Conservation (phyloP, 306 rosid species). For the Corylus americana region DNA sequence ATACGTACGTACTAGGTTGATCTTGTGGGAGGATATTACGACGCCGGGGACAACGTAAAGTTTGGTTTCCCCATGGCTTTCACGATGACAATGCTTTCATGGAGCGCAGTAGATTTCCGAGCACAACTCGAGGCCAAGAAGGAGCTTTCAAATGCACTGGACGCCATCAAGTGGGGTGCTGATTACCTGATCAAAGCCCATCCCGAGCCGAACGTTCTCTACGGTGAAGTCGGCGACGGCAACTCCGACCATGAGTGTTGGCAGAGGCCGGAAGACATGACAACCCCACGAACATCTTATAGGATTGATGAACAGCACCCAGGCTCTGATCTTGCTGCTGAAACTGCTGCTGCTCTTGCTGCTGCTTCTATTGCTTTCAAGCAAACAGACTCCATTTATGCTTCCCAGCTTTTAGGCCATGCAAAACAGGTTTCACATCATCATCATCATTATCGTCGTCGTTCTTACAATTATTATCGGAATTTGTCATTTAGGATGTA, state of each 20-base stretch:
- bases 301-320: constrained; percentile 42
- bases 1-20: constrained; percentile 28
- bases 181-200: constrained; percentile 63
- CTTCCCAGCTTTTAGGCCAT: constrained; percentile 36
- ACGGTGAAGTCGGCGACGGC: constrained; percentile 55
- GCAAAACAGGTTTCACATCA: constrained; percentile 43
- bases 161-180: constrained; percentile 68
- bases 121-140: constrained; percentile 17
- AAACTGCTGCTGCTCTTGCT: constrained; percentile 63
- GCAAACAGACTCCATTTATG: constrained; percentile 9
- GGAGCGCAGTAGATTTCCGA: constrained; percentile 60
- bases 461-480: neutral
- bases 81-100: constrained; percentile 63
- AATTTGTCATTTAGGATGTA: neutral
- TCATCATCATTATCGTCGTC: neutral
- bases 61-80: constrained; percentile 69
- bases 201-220: constrained; percentile 35
- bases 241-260: constrained; percentile 59
- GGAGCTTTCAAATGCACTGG: constrained; percentile 42
- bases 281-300: constrained; percentile 38
- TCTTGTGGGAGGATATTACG: constrained; percentile 72
- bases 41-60: constrained; percentile 70
- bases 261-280: constrained; percentile 77
- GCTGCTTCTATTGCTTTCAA: constrained; percentile 56
- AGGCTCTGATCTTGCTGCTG: constrained; percentile 68